Evolutionary conservation across 2,329 filamentous ascomycete genomes (phyloP), one percentile per base, ranked within the genome.

Genomic region (Penicillium sp.): DNA sequence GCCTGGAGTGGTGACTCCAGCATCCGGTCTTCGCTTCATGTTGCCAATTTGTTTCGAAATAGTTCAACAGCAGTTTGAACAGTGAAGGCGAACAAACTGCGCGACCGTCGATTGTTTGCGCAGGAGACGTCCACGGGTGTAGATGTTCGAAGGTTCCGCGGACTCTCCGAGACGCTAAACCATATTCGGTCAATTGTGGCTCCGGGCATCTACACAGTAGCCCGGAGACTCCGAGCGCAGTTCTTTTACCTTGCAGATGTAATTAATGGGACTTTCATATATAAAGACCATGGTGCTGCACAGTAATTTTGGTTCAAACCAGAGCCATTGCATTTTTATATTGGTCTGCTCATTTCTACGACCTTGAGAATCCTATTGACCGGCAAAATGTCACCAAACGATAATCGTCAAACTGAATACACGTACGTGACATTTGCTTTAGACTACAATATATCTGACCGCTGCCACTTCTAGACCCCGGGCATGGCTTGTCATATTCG

Each of bases 401-500:
- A 53, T 22, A 32, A 16, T 11, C 9, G 22, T 6, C 46, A 42
- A 13, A 62, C 53, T 44, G 68, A 70, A 55, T 69, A 69, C 40
- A 69, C 64, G 69, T 55, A 40, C 9, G 52, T 55, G 18, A 24
- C 8, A 18, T 68, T 57, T 24, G 53, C 53, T 18, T 13, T 0
- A 29, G 22, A 5, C 8, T 9, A 20, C 5, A 16, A 20, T 11
- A 35, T 34, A 31, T n/a, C 18, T 49, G 32, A 51, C 9, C 2
- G 16, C 24, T 29, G 2, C 38, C 31, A 2, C 10, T 50, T 24
- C 5, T 20, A 74, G 71, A 2, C 52, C 59, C 4, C 62, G 63
- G 34, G 63, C 70, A 47, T 66, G 64, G 39, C 53, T 73, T 7
- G 58, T 66, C 3, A 57, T 75, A 14, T 18, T 66, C 10, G 74